Evolutionary conservation across 2,329 filamentous ascomycete species (phyloP).

Genomic region (Ophiocordyceps robertsii): DNA sequence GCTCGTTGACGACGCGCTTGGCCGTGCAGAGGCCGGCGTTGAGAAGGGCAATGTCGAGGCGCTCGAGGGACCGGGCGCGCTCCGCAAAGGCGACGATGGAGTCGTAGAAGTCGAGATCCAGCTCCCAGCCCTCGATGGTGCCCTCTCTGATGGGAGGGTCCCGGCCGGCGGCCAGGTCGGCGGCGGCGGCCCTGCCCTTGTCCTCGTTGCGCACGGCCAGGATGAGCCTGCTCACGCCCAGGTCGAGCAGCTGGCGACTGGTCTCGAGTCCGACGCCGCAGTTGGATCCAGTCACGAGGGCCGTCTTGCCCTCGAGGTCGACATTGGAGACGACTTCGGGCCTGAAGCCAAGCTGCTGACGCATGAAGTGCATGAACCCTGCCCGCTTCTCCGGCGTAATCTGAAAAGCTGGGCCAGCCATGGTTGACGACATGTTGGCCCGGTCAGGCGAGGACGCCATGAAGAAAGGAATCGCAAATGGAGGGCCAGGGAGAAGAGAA

Average conservation of each 20-base stretch:
- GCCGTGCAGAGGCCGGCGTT: background rate
- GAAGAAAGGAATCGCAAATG: too few relatives aligned
- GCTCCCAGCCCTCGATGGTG: conserved; percentile 1
- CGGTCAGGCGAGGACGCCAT: too few relatives aligned
- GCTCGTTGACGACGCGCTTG: background rate
- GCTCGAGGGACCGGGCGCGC: background rate
- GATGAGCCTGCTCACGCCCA: conserved; percentile 18
- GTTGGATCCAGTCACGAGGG: conserved; percentile 24
- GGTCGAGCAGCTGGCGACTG: conserved; percentile 17
- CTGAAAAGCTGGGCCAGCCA: too few relatives aligned
- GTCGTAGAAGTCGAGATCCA: background rate
- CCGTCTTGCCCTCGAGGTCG: conserved; percentile 10
- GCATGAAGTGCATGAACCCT: too few relatives aligned
- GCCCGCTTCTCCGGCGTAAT: too few relatives aligned
- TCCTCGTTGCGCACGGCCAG: conserved; percentile 19
- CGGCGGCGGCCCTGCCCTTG: conserved; percentile 21
- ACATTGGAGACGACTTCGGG: too few relatives aligned
- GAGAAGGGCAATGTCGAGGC: background rate
- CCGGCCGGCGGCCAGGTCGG: conserved; percentile 16
- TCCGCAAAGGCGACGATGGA: background rate
- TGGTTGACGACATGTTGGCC: too few relatives aligned
- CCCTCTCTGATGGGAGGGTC: conserved; percentile 5
- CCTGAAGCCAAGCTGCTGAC: too few relatives aligned
- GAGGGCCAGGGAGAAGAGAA: too few relatives aligned
- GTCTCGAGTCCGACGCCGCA: conserved; percentile 22